Evolutionary conservation across 2,329 filamentous ascomycete species (phyloP), one percentile per base, ranked within the genome.

Genomic region (Aureobasidium sp.): DNA sequence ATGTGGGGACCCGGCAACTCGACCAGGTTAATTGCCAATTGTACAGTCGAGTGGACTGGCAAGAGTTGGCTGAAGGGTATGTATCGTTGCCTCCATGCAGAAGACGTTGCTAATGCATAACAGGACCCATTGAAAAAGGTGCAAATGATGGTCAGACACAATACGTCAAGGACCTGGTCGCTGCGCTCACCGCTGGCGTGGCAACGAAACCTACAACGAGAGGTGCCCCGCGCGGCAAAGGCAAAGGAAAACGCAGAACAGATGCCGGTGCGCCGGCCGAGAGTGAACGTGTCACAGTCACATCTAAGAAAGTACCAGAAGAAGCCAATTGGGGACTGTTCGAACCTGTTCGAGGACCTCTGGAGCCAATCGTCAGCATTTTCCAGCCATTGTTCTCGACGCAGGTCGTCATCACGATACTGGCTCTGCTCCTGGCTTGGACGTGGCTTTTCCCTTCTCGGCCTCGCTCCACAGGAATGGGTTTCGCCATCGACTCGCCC

Each of bases 21-120:
- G 42, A 99, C 95, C 1, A 84, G 91, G 31, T 78, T 99, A 34
- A 85, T 94, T 65, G 88, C 93, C 77, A 97, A 88, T 67, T 97
- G 91, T 73, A 88, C 86, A 2, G 89, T 97, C 47, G 95, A 99
- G 71, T 99, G 95, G 95, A 87, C 88, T 3, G 92, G 92, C 68
- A 99, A 97, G 81, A 97, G 92, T 78, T 99, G 94, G 94, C 78
- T 99, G 49, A 97, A 94, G 27, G 45, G 42, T 45, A 45, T 27
- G 42, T 45, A 27, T 8, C 15, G 12, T 17, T 25, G 7, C 12
- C 42, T 27, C 22, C 5, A 9, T 12, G 17, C 3, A 8, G 5
- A 39, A 17, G 42, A 45, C 20, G 7, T 25, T 45, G 12, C 42
- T 45, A 45, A 45, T 17, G 6, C 5, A 27, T 27, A 2, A 27